Percentiles rank a stretch among this genome's conserved stretches.
Conservation (phyloP, 148 eudicot species). For the Amaranthus cruentus region DNA sequence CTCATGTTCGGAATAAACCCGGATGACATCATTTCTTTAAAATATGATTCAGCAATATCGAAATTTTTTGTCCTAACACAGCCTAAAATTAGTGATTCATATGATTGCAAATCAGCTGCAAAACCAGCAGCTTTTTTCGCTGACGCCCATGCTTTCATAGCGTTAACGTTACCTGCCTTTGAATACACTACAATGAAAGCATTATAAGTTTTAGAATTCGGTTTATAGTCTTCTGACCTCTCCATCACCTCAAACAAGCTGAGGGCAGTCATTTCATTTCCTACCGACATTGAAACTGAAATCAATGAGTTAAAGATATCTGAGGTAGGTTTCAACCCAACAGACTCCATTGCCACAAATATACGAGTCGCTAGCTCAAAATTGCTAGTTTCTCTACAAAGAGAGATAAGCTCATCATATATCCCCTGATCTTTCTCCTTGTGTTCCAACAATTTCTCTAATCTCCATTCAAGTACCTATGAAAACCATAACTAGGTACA, state of each 20-base stretch:
- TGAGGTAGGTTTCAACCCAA: constrained; percentile 33
- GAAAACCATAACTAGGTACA: constrained; percentile 4
- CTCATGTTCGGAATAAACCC: constrained; percentile 36
- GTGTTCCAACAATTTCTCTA: constrained; percentile 38
- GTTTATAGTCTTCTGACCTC: constrained; percentile 37
- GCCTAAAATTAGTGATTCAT: constrained; percentile 39
- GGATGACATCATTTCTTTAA: constrained; percentile 38
- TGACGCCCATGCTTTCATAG: constrained; percentile 38
- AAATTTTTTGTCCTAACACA: constrained; percentile 25
- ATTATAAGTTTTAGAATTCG: constrained; percentile 41
- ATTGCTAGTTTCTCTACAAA: constrained; percentile 37
- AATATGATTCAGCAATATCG: constrained; percentile 33
- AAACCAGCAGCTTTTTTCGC: constrained; percentile 37
- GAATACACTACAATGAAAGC: constrained; percentile 40
- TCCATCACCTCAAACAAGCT: constrained; percentile 55
- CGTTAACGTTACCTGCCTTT: constrained; percentile 36
- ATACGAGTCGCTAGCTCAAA: constrained; percentile 33
- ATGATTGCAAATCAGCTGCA: constrained; percentile 34
- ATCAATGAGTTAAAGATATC: constrained; percentile 43
- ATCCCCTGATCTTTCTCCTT: constrained; percentile 21
- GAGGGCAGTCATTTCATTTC: constrained; percentile 41
- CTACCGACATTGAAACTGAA: constrained; percentile 32
- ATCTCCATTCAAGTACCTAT: constrained; percentile 59
- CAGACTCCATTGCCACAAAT: constrained; percentile 43
- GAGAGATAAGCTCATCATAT: constrained; percentile 37